A percentile compares a stretch with the other conserved stretches of the same genome.
Evolutionary conservation across 2,329 filamentous ascomycete species (phyloP).

Genomic region (Cladosporium sp.): DNA sequence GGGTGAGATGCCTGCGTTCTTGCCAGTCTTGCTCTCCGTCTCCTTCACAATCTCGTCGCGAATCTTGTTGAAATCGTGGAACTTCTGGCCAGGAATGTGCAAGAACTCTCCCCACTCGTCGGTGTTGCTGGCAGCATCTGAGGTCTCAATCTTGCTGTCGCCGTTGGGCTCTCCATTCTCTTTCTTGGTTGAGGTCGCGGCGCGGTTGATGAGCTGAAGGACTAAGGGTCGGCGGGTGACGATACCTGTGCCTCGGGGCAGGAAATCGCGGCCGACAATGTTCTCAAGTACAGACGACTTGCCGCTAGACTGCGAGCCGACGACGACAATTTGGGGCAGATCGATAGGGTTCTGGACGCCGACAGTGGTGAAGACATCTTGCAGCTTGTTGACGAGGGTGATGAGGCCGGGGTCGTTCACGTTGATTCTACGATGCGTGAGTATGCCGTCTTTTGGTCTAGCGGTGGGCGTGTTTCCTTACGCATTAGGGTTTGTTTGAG

Average conservation of each 20-base stretch:
- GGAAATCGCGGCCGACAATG: slow-evolving; percentile 95
- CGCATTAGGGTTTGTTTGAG: slow-evolving; percentile 30
- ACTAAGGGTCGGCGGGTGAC: slow-evolving; percentile 94
- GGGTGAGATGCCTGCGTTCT: slow-evolving; percentile 93
- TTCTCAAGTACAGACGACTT: slow-evolving; percentile 99
- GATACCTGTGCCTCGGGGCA: slow-evolving; percentile 95
- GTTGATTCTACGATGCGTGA: slow-evolving; percentile 54
- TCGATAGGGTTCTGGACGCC: slow-evolving; percentile 98
- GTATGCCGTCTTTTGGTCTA: neutral
- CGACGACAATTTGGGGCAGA: slow-evolving; percentile 94
- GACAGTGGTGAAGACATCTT: slow-evolving; percentile 98
- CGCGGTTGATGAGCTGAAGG: slow-evolving; percentile 90
- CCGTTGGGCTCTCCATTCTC: slow-evolving; percentile 74
- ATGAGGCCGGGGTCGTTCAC: slow-evolving; percentile 68
- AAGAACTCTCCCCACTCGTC: slow-evolving; percentile 99
- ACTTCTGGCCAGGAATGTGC: slow-evolving; percentile 95
- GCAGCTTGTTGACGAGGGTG: slow-evolving; percentile 93
- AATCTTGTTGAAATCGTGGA: slow-evolving; percentile 97
- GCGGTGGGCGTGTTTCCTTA: slow-evolving; percentile 15
- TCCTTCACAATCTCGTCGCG: slow-evolving; percentile 95
- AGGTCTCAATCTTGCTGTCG: slow-evolving; percentile 59
- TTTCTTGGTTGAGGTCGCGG: slow-evolving; percentile 49
- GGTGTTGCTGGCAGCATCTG: slow-evolving; percentile 81
- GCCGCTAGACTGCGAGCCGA: slow-evolving; percentile 96
- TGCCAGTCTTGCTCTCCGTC: slow-evolving; percentile 93